phyloP scores from a whole-genome alignment of 2,329 filamentous ascomycete species.

The Trichoderma polysporum region DNA sequence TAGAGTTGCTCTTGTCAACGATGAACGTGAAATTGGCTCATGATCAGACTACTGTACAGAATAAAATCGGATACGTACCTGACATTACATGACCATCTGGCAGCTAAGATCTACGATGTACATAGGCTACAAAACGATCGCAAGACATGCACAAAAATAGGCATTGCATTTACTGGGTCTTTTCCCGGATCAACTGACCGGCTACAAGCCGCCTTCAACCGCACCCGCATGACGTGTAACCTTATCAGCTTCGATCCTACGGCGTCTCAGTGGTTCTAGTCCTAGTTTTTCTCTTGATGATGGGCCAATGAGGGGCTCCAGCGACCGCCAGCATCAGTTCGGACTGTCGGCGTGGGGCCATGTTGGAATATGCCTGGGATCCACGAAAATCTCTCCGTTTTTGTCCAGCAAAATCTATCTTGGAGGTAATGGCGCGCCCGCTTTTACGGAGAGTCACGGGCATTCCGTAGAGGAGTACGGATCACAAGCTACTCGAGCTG shows the following conservation, averaged over 20 bases:
- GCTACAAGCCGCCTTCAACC: not conserved
- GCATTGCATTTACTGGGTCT: too few species aligned
- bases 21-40: not conserved
- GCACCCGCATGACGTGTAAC: constrained; percentile 3
- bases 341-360: constrained; percentile 14
- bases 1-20: not conserved
- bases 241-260: not conserved
- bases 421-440: not conserved
- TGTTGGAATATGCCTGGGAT: not conserved
- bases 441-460: constrained; percentile 1
- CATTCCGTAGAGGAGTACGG: not conserved
- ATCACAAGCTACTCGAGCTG: not conserved
- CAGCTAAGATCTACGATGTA: not conserved
- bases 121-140: not conserved
- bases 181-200: not conserved
- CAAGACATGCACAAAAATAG: not conserved
- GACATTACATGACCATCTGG: not conserved
- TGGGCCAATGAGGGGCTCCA: not conserved
- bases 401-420: not conserved
- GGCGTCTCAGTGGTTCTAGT: not conserved
- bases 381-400: constrained; percentile 1
- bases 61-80: not conserved
- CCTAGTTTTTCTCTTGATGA: not conserved
- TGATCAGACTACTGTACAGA: not conserved
- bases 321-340: not conserved